Evolutionary conservation across 1,284 basidiomycete genomes (phyloP).

Genomic region (Cryptococcus sp.): DNA sequence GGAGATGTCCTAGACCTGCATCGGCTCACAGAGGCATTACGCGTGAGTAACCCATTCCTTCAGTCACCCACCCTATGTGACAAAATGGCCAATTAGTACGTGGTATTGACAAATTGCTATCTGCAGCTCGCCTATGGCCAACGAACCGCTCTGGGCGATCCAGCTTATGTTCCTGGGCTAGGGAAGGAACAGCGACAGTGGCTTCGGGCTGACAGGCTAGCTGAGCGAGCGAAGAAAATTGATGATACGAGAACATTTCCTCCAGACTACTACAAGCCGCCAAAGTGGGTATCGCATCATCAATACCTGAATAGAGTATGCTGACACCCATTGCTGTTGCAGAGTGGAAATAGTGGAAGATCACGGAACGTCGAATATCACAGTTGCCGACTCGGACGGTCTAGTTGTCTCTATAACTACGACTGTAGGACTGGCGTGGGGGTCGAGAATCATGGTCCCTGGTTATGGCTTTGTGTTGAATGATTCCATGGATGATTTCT

Average conservation of each 20-base stretch:
- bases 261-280: slow-evolving; percentile 35
- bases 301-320: background rate
- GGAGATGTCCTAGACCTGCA: slow-evolving; percentile 32
- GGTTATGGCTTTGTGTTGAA: slow-evolving; percentile 47
- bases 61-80: too few relatives aligned
- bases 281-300: slow-evolving; percentile 19
- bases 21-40: slow-evolving; percentile 34
- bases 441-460: slow-evolving; percentile 47
- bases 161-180: slow-evolving; percentile 34
- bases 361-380: slow-evolving; percentile 47
- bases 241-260: slow-evolving; percentile 27
- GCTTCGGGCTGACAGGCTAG: slow-evolving; percentile 17
- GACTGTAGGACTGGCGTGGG: slow-evolving; percentile 45
- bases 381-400: slow-evolving; percentile 40
- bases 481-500: slow-evolving; percentile 50
- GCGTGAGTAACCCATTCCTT: slow-evolving; percentile 18
- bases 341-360: slow-evolving; percentile 40
- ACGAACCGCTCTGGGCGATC: slow-evolving; percentile 43
- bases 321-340: background rate
- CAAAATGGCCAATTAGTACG: background rate
- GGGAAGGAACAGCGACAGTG: slow-evolving; percentile 27
- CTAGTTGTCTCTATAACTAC: slow-evolving; percentile 45
- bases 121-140: slow-evolving; percentile 45
- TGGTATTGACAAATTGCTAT: too few relatives aligned
- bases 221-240: slow-evolving; percentile 22